Base-by-base conservation (phyloP, 495 filamentous ascomycete species). In the Penicillium soppii region DNA sequence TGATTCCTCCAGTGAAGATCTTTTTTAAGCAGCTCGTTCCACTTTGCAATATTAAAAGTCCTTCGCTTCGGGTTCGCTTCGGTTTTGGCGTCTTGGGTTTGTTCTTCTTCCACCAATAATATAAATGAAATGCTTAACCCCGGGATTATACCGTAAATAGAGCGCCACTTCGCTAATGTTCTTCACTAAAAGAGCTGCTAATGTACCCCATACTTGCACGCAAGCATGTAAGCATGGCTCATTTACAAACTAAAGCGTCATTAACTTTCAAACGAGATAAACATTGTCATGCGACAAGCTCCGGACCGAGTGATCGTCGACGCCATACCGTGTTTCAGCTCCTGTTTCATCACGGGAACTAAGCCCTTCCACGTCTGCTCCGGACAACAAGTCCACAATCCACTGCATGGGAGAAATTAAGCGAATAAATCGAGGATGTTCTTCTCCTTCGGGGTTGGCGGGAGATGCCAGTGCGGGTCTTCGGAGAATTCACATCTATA, bases 101-200 rank as follows among this genome's bases (percentile, higher is more conserved):
- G 16, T n/a, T 39, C 17, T 56, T 47, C 58, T 40, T 60, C 58
- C 53, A 61, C 58, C 58, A 61, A 61, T 46, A 12, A 22, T 7
- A 17, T 4, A 13, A 44, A 17, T 12, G 3, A 27, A 13, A 13
- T 20, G 17, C 19, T 22, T 21, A 12, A 16, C n/a, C 8, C 16
- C 17, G 37, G 19, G 1, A 21, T 39, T 39, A 22, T 21, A 39
- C 16, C 19, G 7, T 16, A 39, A 9, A 39, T 21, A 20, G n/a
- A n/a, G n/a, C n/a, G n/a, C n/a, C n/a, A n/a, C n/a, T n/a, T n/a
- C n/a, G n/a, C n/a, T n/a, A n/a, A n/a, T n/a, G n/a, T n/a, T n/a
- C n/a, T n/a, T n/a, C n/a, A n/a, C n/a, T n/a, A n/a, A n/a, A n/a
- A n/a, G n/a, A n/a, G n/a, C n/a, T n/a, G n/a, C n/a, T 7, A n/a